A percentile compares a stretch with the other conserved stretches of the same genome.
phyloP scores from a whole-genome alignment of 176 grass and related monocot genomes.

The Cymbopogon citratus region DNA sequence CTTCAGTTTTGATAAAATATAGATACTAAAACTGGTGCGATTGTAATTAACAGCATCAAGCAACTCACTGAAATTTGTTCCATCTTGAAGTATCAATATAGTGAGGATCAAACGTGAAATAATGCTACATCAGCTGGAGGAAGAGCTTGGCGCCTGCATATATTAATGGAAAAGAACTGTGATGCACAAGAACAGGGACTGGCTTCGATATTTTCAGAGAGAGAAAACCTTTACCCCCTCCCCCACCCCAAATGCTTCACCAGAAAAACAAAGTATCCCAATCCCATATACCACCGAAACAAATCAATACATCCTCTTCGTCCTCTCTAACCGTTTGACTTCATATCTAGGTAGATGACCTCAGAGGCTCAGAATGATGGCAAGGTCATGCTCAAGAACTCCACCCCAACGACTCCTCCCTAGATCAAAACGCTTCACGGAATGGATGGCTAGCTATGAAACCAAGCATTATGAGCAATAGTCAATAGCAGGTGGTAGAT shows the following conservation, averaged over 20 bases:
- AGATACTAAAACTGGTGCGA: background rate
- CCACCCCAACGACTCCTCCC: background rate
- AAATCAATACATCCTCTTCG: no score
- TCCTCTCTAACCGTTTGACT: background rate
- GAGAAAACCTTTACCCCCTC: no score
- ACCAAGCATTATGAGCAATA: background rate
- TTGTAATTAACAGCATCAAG: background rate
- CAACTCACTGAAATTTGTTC: constrained; percentile 43
- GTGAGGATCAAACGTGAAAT: background rate
- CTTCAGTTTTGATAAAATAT: constrained; percentile 10
- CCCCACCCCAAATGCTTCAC: no score
- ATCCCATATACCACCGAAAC: no score
- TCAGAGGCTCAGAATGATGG: background rate
- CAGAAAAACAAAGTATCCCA: no score
- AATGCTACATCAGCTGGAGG: constrained; percentile 11
- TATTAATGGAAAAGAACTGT: background rate
- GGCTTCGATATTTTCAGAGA: no score
- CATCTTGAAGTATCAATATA: constrained; percentile 16
- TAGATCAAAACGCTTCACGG: background rate
- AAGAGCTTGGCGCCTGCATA: constrained; percentile 23
- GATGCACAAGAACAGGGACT: no score
- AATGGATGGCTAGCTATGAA: background rate
- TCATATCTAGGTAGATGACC: background rate
- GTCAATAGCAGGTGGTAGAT: background rate
- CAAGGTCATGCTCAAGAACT: background rate